Evolutionary conservation across 2,329 filamentous ascomycete genomes (phyloP).

Genomic region (Colletotrichum gigasporum): DNA sequence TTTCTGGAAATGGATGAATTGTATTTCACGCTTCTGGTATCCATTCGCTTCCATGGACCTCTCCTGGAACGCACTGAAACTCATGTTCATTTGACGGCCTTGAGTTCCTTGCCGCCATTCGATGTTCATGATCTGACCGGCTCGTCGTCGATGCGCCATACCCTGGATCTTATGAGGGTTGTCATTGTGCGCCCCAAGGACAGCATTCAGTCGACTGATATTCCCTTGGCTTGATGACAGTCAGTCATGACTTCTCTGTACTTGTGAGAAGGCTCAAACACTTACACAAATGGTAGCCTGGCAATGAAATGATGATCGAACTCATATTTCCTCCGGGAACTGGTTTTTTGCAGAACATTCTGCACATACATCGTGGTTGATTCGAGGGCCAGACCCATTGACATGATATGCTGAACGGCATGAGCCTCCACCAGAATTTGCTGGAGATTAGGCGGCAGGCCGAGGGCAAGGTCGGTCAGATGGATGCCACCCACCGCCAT

Average conservation of each 20-base stretch:
- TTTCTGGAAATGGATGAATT: conserved; percentile 7
- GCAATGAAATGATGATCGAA: not conserved
- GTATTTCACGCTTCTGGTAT: conserved; percentile 8
- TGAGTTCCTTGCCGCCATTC: conserved; percentile 9
- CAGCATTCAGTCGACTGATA: not conserved
- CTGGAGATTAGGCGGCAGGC: not conserved
- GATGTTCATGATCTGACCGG: conserved; percentile 23
- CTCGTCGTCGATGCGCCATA: not conserved
- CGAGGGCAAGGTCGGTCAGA: not conserved
- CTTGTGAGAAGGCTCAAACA: not conserved
- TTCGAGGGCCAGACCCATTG: not conserved
- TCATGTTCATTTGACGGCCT: not conserved
- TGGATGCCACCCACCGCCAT: not conserved
- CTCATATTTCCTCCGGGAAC: not conserved
- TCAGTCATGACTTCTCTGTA: too few relatives aligned
- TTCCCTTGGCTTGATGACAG: not conserved
- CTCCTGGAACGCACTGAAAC: conserved; percentile 18
- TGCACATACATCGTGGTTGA: not conserved
- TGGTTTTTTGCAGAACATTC: not conserved
- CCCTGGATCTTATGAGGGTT: conserved; percentile 3
- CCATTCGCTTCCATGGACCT: conserved; percentile 15
- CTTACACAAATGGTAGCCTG: conserved; percentile 10
- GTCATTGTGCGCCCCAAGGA: not conserved
- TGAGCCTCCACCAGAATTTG: not conserved
- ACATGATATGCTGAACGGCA: not conserved